Base-by-base conservation (phyloP, 768 basidiomycete species). In the Amyloporia xantha region DNA sequence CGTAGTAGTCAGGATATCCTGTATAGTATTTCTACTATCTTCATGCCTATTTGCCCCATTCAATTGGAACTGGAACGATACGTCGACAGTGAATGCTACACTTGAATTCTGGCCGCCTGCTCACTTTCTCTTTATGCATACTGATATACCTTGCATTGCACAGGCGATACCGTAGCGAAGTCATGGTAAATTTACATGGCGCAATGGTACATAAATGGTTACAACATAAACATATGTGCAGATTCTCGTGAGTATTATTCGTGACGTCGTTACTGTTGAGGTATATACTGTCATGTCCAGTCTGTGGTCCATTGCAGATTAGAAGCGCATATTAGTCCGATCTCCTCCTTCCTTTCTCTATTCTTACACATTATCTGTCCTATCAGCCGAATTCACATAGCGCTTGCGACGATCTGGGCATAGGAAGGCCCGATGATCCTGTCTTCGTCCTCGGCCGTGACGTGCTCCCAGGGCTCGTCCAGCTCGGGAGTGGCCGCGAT, bases 381-480 rank as follows among this genome's bases (percentile, higher is more conserved):
- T 33, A 33, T 7, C 30, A 33, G 30, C 30, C 38, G 38, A 7
- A 39, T 19, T 54, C 52, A 55, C 25, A 48, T 33, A 17, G 52
- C 48, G 30, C 30, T 52, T 27, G 52, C 53, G 40, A 46, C 52
- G 38, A 54, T 36, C 28, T 50, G 54, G 36, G 60, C 65, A 28
- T 79, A 79, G 36, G 76, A 73, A 11, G 56, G 51, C 48, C 24
- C 28, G 48, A 45, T 52, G 57, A 51, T 68, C 68, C 48, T 50
- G 47, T 55, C 54, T 36, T 70, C 69, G 36, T 73, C 74, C 30
- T 63, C 67, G 30, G 59, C 62, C 44, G 66, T 67, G 38, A 82
- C 62, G 57, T 77, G 74, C 56, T 81, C 79, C 81, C 81, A 82
- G 28, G 77, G 72, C 54, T 83, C 80, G 50, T 79, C 78, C 17